These are phyloP conservation scores for Orbilia ellipsospora DNA, from an alignment of 2,329 filamentous ascomycete genomes.

Conservation along the genomic window DNA sequence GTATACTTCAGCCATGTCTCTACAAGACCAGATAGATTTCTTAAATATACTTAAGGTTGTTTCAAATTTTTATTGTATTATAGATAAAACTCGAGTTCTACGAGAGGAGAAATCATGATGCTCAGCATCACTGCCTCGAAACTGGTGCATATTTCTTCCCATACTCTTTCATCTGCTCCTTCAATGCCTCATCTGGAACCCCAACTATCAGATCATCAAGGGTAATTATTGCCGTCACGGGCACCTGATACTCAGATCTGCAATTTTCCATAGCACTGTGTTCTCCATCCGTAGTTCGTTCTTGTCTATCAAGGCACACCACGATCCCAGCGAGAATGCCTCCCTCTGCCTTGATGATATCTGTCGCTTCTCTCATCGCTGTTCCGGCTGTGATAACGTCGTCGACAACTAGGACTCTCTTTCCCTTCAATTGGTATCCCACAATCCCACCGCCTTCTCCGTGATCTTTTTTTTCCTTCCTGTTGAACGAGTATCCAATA, in stretches of 20 bases:
- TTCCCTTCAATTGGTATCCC: slow-evolving; percentile 83
- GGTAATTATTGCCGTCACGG: slow-evolving; percentile 83
- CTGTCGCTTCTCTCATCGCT: slow-evolving; percentile 90
- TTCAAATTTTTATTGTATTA: not conserved
- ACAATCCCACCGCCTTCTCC: slow-evolving; percentile 95
- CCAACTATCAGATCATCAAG: slow-evolving; percentile 83
- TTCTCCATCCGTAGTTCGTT: slow-evolving; percentile 79
- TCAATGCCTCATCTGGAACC: slow-evolving; percentile 72
- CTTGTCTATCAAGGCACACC: slow-evolving; percentile 86
- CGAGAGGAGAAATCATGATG: not conserved
- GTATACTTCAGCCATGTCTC: slow-evolving; percentile 88
- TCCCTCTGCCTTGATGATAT: slow-evolving; percentile 86
- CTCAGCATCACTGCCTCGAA: slow-evolving; percentile 25
- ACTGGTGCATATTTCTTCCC: slow-evolving; percentile 68
- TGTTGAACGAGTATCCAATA: slow-evolving; percentile 88
- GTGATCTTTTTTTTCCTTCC: slow-evolving; percentile 96
- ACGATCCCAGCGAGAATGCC: slow-evolving; percentile 87
- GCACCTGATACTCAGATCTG: slow-evolving; percentile 82
- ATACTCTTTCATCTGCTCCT: slow-evolving; percentile 78
- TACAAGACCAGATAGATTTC: slow-evolving; percentile 81
- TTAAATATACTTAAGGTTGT: not conserved
- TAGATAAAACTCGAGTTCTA: not conserved
- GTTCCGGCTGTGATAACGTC: slow-evolving; percentile 97
- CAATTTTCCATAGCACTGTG: slow-evolving; percentile 88
- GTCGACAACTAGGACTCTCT: slow-evolving; percentile 89